Conservation (phyloP, 306 rosid species). For the Cotoneaster glaucophyllus region DNA sequence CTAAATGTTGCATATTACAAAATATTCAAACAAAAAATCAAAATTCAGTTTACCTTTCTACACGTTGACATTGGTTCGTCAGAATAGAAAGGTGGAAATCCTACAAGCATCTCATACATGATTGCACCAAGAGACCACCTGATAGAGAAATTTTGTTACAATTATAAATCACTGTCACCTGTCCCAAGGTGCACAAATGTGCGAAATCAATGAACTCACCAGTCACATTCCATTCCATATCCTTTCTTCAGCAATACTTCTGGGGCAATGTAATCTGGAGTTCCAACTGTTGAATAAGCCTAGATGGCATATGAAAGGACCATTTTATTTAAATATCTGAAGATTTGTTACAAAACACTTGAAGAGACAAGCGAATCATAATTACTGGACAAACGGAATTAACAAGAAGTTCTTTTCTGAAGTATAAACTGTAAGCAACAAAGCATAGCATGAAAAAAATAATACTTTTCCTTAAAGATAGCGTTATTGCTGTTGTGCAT, state of each 20-base stretch:
- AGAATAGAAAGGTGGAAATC: slow-evolving; percentile 82
- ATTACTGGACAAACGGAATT: background rate
- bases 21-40: background rate
- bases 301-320: slow-evolving; percentile 20
- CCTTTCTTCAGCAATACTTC: slow-evolving; percentile 79
- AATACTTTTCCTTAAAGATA: background rate
- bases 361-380: background rate
- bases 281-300: slow-evolving; percentile 93
- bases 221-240: slow-evolving; percentile 87
- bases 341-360: background rate
- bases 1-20: background rate
- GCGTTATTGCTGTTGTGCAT: background rate
- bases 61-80: slow-evolving; percentile 84
- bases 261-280: slow-evolving; percentile 90
- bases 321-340: slow-evolving; percentile 8
- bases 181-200: background rate
- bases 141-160: slow-evolving; percentile 7
- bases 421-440: background rate
- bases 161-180: background rate
- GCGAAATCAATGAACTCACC: slow-evolving; percentile 35
- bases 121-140: slow-evolving; percentile 99
- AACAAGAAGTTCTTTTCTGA: background rate
- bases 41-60: slow-evolving; percentile 53
- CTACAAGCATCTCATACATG: slow-evolving; percentile 93
- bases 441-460: background rate